Evolutionary conservation across 1,284 basidiomycete species (phyloP), one percentile per base, ranked within the genome.

Genomic region (Schizopora paradoxa): DNA sequence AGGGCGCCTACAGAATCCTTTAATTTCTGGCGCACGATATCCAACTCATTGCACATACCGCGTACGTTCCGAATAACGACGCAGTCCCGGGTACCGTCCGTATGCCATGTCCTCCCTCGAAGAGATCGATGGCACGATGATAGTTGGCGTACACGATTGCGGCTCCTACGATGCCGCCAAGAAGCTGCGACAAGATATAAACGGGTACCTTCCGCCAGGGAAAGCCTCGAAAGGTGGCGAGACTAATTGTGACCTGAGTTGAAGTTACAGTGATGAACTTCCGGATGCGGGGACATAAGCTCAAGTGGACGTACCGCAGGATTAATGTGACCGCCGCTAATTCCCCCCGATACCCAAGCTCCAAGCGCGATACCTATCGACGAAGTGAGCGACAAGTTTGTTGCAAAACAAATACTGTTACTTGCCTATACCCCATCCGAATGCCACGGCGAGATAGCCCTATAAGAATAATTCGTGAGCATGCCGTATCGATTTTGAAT

Each of bases 241-340:
- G 56, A 4, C 78, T 71, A 27, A 91, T 56, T 2, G 87, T 90
- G 13, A 88, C 68, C 72, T 74, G 49, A 7, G 13, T 19, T 51
- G 49, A 33, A 45, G 11, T 6, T 34, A 8, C n/a, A 26, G 27
- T 47, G 19, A 37, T 13, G 56, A 58, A 56, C 62, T 39, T 5
- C 8, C 18, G 14, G 39, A 23, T 40, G 26, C 27, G 47, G 8
- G n/a, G 29, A 8, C 10, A 35, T 19, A 35, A 35, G n/a, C n/a
- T n/a, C n/a, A n/a, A 28, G 22, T 8, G 33, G 21, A 61, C 65
- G 14, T 61, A 78, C 84, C 19, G 83, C 83, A 35, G 85, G 86
- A 57, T 89, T 88, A 53, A 87, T 74, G 57, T 88, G 85, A 28
- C 83, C 86, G 14, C 85, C 83, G 38, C 82, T 84, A 48, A 85